Evolutionary conservation across 257 asterid species (phyloP).

Genomic region (Nicotiana noctiflora): DNA sequence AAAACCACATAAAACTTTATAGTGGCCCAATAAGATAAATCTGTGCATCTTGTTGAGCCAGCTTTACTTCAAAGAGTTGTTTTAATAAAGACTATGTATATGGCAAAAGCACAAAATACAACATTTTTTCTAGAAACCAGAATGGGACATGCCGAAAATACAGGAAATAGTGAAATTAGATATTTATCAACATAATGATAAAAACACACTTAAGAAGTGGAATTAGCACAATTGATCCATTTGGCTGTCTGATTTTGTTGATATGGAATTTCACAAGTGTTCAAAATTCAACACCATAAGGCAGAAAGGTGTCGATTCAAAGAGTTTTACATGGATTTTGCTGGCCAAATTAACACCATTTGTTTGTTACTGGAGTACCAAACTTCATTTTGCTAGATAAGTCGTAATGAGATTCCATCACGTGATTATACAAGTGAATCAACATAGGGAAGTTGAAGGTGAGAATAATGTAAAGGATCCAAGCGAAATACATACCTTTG

Average conservation of each 20-base stretch:
- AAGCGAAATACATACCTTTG: slow-evolving; percentile 9
- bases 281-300: not conserved
- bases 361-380: not conserved
- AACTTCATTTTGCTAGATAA: not conserved
- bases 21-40: not conserved
- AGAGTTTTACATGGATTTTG: not conserved
- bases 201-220: not conserved
- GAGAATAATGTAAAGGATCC: not conserved
- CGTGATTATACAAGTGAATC: not conserved
- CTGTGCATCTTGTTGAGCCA: not conserved
- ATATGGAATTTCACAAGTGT: not conserved
- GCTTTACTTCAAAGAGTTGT: not conserved
- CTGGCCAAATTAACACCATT: not conserved
- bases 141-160: not conserved
- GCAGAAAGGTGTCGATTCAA: not conserved
- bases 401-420: not conserved
- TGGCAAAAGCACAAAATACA: not conserved
- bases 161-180: not conserved
- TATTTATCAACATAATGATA: not conserved
- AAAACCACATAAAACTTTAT: not conserved
- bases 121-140: not conserved
- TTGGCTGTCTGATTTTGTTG: not conserved
- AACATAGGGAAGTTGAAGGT: not conserved
- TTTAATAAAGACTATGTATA: not conserved
- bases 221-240: not conserved